Percentiles rank a stretch among this genome's conserved stretches.
These are phyloP conservation scores for Schizophyllum commune DNA, from an alignment of 1,284 basidiomycete species.

Conservation along the genomic window DNA sequence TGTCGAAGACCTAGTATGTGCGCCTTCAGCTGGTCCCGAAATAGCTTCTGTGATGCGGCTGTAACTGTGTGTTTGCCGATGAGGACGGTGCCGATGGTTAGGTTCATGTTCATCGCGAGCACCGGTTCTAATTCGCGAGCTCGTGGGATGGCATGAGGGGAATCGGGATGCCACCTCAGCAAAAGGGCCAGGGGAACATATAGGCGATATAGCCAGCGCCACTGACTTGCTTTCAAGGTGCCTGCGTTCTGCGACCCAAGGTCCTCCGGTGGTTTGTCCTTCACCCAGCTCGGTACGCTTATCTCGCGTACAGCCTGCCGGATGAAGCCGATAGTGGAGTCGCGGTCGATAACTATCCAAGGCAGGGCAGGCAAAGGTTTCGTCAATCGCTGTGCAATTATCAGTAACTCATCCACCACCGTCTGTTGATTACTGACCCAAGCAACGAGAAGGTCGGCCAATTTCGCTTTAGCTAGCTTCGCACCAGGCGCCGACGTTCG, in stretches of 20 bases:
- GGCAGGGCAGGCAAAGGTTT: slow-evolving; percentile 10
- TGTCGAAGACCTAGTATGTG: slow-evolving; percentile 12
- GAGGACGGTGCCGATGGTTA: slow-evolving; percentile 7
- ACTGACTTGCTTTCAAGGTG: slow-evolving; percentile 23
- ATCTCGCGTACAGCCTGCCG: too few relatives aligned
- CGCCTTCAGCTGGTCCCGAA: slow-evolving; percentile 11
- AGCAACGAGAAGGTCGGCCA: too few relatives aligned
- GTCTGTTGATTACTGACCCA: too few relatives aligned
- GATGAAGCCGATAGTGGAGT: too few relatives aligned
- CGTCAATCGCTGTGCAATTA: too few relatives aligned
- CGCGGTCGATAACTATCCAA: too few relatives aligned
- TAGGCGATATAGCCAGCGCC: slow-evolving; percentile 18
- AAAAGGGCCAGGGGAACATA: slow-evolving; percentile 20
- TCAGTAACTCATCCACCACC: too few relatives aligned
- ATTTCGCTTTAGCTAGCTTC: too few relatives aligned
- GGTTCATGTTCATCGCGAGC: slow-evolving; percentile 11
- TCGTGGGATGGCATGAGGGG: too few relatives aligned
- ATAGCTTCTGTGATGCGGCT: slow-evolving; percentile 2
- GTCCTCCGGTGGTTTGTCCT: slow-evolving; percentile 7
- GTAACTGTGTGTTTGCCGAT: slow-evolving; percentile 8
- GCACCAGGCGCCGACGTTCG: too few relatives aligned
- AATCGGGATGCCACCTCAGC: slow-evolving; percentile 17
- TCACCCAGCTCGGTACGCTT: too few relatives aligned
- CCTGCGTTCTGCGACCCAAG: slow-evolving; percentile 18
- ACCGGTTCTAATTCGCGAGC: slow-evolving; percentile 1